These are phyloP conservation scores for Gymnopus androsaceus DNA, from an alignment of 1,284 basidiomycete species.

Conservation along the genomic window DNA sequence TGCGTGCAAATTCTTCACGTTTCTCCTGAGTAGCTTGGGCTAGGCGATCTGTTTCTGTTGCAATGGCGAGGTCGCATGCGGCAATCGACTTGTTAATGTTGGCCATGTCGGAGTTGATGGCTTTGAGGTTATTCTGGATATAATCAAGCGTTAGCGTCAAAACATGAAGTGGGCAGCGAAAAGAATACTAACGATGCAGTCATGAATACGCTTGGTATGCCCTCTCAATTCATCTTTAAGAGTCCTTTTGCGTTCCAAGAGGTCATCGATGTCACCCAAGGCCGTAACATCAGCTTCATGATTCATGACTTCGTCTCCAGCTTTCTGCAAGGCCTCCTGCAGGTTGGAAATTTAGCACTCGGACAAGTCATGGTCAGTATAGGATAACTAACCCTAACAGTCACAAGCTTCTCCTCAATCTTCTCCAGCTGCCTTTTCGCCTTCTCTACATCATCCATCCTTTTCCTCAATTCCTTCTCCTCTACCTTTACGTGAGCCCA, in stretches of 20 bases:
- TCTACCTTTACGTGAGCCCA: constrained; percentile 88
- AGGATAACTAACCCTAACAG: constrained; percentile 46
- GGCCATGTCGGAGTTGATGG: constrained; percentile 47
- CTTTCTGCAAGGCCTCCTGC: constrained; percentile 42
- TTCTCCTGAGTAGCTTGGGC: constrained; percentile 60
- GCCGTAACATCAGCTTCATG: constrained; percentile 49
- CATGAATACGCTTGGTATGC: constrained; percentile 48
- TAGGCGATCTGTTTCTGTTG: constrained; percentile 55
- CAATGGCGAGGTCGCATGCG: constrained; percentile 54
- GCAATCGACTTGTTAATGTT: constrained; percentile 47
- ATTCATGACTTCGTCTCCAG: constrained; percentile 49
- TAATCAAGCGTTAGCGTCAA: too few species aligned
- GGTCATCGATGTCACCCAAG: constrained; percentile 55
- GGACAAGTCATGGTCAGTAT: not conserved
- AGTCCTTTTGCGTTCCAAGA: constrained; percentile 45
- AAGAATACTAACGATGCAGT: too few species aligned
- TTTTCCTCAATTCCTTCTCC: constrained; percentile 59
- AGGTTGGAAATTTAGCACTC: not conserved
- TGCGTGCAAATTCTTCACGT: constrained; percentile 54
- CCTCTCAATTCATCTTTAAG: constrained; percentile 46
- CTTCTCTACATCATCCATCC: constrained; percentile 54
- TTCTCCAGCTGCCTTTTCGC: constrained; percentile 49
- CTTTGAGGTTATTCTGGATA: constrained; percentile 46
- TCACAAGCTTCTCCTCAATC: constrained; percentile 47
- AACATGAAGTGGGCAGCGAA: too few species aligned